Evolutionary conservation across 2,329 filamentous ascomycete species (phyloP).

Genomic region (Exophiala oligosperma): DNA sequence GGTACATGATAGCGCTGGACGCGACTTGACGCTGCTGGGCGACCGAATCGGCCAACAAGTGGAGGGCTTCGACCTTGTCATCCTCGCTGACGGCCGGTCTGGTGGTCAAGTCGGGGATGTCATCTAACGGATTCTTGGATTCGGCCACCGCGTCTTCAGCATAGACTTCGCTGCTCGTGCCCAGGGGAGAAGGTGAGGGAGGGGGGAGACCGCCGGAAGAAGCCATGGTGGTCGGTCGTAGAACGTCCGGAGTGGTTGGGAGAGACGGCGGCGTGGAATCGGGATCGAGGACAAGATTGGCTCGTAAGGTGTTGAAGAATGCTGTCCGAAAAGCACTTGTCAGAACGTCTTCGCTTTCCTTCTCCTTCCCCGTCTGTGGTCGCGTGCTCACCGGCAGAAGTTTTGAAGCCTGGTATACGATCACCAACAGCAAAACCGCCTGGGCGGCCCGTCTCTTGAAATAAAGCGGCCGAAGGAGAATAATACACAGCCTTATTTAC

Average conservation of each 20-base stretch:
- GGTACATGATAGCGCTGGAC: slow-evolving; percentile 62
- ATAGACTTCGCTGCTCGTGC: slow-evolving; percentile 1
- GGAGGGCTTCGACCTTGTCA: slow-evolving; percentile 68
- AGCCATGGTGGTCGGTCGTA: slow-evolving; percentile 49
- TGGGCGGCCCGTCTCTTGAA: slow-evolving; percentile 23
- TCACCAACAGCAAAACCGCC: slow-evolving; percentile 31
- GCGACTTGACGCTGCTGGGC: slow-evolving; percentile 77
- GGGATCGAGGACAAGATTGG: slow-evolving; percentile 70
- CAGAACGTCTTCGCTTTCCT: slow-evolving; percentile 6
- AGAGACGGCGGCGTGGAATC: slow-evolving; percentile 62
- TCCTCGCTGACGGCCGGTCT: slow-evolving; percentile 39
- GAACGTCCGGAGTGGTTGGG: slow-evolving; percentile 62
- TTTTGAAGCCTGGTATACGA: slow-evolving; percentile 35
- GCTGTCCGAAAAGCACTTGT: slow-evolving; percentile 51
- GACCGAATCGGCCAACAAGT: slow-evolving; percentile 76
- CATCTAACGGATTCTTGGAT: slow-evolving; percentile 18
- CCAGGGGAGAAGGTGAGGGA: slow-evolving; percentile 39
- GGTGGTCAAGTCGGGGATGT: slow-evolving; percentile 37
- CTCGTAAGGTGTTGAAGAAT: slow-evolving; percentile 79
- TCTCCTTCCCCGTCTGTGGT: not conserved
- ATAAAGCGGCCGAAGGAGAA: slow-evolving; percentile 12
- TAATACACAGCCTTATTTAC: slow-evolving; percentile 19
- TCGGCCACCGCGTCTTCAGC: slow-evolving; percentile 4
- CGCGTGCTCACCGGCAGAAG: slow-evolving; percentile 34
- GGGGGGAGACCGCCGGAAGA: slow-evolving; percentile 41